Evolutionary conservation across 1,284 basidiomycete species (phyloP).

Genomic region (Rhodofomes roseus): DNA sequence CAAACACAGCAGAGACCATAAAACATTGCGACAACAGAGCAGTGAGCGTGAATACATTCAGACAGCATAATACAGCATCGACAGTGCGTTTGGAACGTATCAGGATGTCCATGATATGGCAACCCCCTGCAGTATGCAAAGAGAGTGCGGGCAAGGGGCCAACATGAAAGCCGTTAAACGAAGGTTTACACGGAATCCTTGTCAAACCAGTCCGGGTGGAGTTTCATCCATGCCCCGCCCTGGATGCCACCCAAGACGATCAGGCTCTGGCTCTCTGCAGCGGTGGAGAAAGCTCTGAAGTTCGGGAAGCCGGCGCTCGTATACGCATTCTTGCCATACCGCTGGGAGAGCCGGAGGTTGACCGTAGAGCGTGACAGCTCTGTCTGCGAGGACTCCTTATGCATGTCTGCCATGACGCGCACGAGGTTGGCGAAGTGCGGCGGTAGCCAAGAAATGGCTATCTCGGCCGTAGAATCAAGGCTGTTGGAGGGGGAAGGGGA

Average conservation of each 20-base stretch:
- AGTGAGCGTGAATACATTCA: not conserved
- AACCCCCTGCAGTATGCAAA: not conserved
- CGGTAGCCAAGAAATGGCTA: not conserved
- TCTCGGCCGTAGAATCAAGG: not conserved
- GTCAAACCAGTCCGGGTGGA: constrained; percentile 22
- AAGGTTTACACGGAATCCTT: not conserved
- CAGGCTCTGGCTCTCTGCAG: constrained; percentile 43
- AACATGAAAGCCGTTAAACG: not conserved
- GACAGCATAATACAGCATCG: not conserved
- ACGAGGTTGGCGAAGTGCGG: not conserved
- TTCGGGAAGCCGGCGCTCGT: constrained; percentile 29
- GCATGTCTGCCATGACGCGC: not conserved
- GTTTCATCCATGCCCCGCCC: constrained; percentile 43
- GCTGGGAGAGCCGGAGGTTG: constrained; percentile 32
- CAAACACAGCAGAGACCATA: not conserved
- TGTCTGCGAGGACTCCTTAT: not conserved
- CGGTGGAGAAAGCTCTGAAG: constrained; percentile 35
- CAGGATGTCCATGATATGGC: not conserved
- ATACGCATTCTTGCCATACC: constrained; percentile 36
- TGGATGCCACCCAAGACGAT: constrained; percentile 43
- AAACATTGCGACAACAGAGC: not conserved
- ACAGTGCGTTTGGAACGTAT: not conserved
- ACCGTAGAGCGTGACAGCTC: constrained; percentile 34
- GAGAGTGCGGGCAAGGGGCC: not conserved
- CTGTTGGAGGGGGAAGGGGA: not conserved